A percentile compares a stretch with the other conserved stretches of the same genome.
These are phyloP conservation scores for Populus hybrid DNA, from an alignment of 441 rosid species.

Conservation along the genomic window DNA sequence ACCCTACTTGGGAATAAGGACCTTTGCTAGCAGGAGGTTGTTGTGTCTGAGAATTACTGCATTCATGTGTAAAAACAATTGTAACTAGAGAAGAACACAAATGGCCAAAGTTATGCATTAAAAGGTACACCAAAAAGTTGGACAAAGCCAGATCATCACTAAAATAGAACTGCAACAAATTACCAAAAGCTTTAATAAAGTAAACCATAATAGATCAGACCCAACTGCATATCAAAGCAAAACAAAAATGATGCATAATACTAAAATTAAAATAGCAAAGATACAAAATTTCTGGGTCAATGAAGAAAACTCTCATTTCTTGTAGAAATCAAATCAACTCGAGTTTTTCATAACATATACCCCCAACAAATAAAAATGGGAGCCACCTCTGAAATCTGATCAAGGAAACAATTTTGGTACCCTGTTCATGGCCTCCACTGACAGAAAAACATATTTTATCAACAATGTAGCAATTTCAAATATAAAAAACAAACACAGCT, in stretches of 20 bases:
- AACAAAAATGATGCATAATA: neutral
- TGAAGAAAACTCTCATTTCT: neutral
- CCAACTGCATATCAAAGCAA: neutral
- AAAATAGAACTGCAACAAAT: neutral
- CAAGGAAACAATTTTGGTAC: neutral
- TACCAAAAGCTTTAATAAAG: neutral
- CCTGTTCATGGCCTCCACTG: neutral
- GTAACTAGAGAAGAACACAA: neutral
- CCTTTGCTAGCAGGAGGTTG: slow-evolving; percentile 74
- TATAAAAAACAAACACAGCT: neutral
- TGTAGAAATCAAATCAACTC: neutral
- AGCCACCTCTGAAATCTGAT: neutral
- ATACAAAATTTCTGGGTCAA: neutral
- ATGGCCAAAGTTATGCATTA: neutral
- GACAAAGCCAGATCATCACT: neutral
- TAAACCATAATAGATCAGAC: neutral
- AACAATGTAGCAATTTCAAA: neutral
- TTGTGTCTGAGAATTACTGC: slow-evolving; percentile 47
- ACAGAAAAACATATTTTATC: neutral
- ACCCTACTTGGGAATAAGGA: slow-evolving; percentile 89
- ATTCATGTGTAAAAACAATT: slow-evolving; percentile 6
- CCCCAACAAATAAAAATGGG: neutral
- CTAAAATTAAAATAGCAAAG: neutral
- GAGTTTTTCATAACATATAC: neutral
- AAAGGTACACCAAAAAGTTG: neutral